These are phyloP conservation scores for Diaporthe velutina DNA, from an alignment of 2,329 filamentous ascomycete genomes.

Conservation along the genomic window DNA sequence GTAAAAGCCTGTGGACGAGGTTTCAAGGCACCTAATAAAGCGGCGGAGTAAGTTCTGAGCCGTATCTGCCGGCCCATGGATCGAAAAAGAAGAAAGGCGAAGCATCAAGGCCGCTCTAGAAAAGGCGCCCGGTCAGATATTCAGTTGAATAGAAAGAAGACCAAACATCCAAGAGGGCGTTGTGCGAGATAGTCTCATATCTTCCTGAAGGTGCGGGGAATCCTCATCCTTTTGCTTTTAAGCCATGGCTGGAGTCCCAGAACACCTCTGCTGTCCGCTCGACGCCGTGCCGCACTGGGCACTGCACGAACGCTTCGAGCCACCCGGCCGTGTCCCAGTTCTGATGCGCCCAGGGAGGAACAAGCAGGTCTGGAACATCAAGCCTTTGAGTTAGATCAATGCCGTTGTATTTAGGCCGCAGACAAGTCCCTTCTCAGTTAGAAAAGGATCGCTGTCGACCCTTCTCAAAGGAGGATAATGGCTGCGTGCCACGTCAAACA, in stretches of 20 bases:
- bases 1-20: not conserved
- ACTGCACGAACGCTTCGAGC: conserved; percentile 1
- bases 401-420: not conserved
- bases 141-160: not conserved
- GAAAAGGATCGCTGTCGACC: not conserved
- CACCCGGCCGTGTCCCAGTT: not conserved
- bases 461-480: conserved; percentile 1
- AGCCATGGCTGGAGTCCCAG: conserved; percentile 2
- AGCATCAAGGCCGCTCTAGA: not conserved
- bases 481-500: conserved; percentile 27
- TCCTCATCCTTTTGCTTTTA: not conserved
- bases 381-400: not conserved
- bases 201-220: conserved; percentile 3
- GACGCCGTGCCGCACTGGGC: conserved; percentile 14
- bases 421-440: not conserved
- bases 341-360: not conserved
- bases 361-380: not conserved
- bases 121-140: not conserved
- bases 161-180: not conserved
- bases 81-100: not conserved
- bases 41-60: not conserved
- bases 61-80: not conserved
- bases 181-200: not conserved
- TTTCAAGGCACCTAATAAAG: not conserved
- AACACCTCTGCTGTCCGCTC: not conserved